phyloP scores from a whole-genome alignment of 495 filamentous ascomycete species.

The Talaromyces wortmannii region DNA sequence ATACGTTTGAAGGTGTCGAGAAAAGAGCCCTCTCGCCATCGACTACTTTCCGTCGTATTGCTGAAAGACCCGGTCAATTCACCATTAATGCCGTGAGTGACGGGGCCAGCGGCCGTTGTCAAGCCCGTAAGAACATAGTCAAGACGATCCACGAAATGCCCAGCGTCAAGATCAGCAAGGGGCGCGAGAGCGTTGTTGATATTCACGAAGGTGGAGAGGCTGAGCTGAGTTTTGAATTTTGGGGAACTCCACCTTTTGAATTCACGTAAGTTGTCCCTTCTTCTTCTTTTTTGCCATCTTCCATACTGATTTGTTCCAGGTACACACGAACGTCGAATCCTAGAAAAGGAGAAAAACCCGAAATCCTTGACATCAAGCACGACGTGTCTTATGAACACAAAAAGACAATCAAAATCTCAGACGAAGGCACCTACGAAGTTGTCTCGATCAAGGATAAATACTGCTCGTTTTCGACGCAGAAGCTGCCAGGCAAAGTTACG shows the following conservation, averaged over 20 bases:
- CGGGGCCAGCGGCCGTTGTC: slow-evolving; percentile 67
- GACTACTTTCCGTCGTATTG: slow-evolving; percentile 83
- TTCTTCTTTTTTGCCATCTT: neutral
- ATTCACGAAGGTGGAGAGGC: slow-evolving; percentile 95
- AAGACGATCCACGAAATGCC: slow-evolving; percentile 88
- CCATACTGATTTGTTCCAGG: slow-evolving; percentile 20
- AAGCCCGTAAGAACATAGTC: slow-evolving; percentile 64
- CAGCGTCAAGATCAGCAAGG: slow-evolving; percentile 79
- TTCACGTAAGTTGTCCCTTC: slow-evolving; percentile 58
- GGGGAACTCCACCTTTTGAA: slow-evolving; percentile 92
- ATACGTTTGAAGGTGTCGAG: slow-evolving; percentile 71
- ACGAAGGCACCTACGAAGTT: slow-evolving; percentile 96
- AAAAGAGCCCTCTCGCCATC: slow-evolving; percentile 70
- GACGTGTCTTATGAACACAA: slow-evolving; percentile 73
- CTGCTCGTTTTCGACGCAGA: slow-evolving; percentile 73
- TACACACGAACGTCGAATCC: slow-evolving; percentile 86
- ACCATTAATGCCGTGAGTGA: slow-evolving; percentile 79
- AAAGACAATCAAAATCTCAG: slow-evolving; percentile 72
- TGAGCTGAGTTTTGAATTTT: slow-evolving; percentile 88
- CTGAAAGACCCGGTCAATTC: slow-evolving; percentile 83
- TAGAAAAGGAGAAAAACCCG: slow-evolving; percentile 64
- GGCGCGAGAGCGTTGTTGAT: slow-evolving; percentile 68
- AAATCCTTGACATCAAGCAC: slow-evolving; percentile 82
- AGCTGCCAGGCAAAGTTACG: slow-evolving; percentile 38
- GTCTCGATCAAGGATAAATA: slow-evolving; percentile 87